These are phyloP conservation scores for Myriosclerotinia curreyana DNA, from an alignment of 2,329 filamentous ascomycete species.

Conservation along the genomic window DNA sequence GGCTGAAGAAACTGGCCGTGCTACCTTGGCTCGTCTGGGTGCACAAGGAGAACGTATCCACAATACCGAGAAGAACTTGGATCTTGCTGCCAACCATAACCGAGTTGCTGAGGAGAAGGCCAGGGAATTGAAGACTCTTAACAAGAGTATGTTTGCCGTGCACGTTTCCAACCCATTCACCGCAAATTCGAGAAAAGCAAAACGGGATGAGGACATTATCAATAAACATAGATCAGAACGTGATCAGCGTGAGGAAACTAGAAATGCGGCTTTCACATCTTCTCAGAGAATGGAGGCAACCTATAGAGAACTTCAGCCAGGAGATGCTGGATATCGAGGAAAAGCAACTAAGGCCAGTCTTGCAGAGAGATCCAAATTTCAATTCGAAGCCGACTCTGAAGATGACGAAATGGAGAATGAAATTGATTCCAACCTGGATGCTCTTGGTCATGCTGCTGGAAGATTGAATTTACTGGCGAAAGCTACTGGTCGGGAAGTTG, in stretches of 20 bases:
- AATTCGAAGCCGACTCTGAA: slow-evolving; percentile 59
- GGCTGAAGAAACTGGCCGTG: slow-evolving; percentile 67
- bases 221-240: slow-evolving; percentile 65
- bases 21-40: slow-evolving; percentile 70
- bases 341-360: slow-evolving; percentile 42
- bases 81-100: slow-evolving; percentile 74
- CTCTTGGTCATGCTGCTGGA: slow-evolving; percentile 58
- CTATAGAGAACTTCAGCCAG: slow-evolving; percentile 45
- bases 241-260: slow-evolving; percentile 61
- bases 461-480: slow-evolving; percentile 70
- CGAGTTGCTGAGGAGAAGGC: slow-evolving; percentile 75
- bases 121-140: slow-evolving; percentile 78
- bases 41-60: slow-evolving; percentile 77
- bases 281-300: slow-evolving; percentile 54
- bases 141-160: slow-evolving; percentile 87
- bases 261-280: slow-evolving; percentile 51
- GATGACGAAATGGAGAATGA: slow-evolving; percentile 60
- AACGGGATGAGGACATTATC: slow-evolving; percentile 66
- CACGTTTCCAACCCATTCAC: slow-evolving; percentile 79
- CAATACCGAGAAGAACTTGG: slow-evolving; percentile 79
- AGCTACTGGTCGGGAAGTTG: slow-evolving; percentile 72
- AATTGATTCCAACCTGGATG: slow-evolving; percentile 64
- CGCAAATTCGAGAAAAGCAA: slow-evolving; percentile 59
- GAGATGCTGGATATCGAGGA: slow-evolving; percentile 36
- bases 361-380: slow-evolving; percentile 67